phyloP scores from a whole-genome alignment of 1,284 basidiomycete genomes.

The Tilletia indica region DNA sequence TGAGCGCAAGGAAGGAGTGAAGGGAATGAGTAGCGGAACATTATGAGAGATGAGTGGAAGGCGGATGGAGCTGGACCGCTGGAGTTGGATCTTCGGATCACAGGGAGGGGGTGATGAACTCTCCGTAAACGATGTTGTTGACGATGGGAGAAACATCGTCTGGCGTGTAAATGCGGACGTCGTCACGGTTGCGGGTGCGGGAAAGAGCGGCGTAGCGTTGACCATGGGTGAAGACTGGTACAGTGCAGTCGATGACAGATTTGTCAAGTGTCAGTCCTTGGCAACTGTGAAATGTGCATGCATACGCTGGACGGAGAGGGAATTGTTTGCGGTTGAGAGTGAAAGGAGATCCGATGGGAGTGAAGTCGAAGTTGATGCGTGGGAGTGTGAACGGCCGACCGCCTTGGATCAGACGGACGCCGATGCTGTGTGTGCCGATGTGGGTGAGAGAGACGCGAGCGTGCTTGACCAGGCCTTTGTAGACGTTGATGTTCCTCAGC shows the following conservation, averaged over 20 bases:
- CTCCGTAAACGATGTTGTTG: conserved; percentile 6
- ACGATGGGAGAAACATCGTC: neutral
- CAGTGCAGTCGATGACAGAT: neutral
- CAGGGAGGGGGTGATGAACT: neutral
- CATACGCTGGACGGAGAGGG: neutral
- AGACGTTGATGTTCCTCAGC: neutral
- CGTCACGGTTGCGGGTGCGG: neutral
- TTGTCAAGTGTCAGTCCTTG: neutral
- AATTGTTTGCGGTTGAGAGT: neutral
- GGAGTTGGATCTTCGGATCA: too few relatives aligned
- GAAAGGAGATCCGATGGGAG: neutral
- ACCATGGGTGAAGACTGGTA: neutral
- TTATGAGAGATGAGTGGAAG: too few relatives aligned
- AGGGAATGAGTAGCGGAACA: too few relatives aligned
- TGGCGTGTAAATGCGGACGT: neutral
- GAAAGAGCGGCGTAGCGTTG: neutral
- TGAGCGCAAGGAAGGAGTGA: too few relatives aligned
- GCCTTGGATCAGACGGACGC: too few relatives aligned
- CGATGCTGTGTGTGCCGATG: too few relatives aligned
- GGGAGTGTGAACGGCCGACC: neutral
- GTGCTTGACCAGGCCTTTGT: neutral
- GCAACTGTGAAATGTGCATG: neutral
- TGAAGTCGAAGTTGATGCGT: conserved; percentile 9
- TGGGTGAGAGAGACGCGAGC: too few relatives aligned
- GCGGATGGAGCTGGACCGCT: too few relatives aligned